Evolutionary conservation across 805 yeast genomes (phyloP), one percentile per base, ranked within the genome.

Genomic region (Ogataea methylovora): DNA sequence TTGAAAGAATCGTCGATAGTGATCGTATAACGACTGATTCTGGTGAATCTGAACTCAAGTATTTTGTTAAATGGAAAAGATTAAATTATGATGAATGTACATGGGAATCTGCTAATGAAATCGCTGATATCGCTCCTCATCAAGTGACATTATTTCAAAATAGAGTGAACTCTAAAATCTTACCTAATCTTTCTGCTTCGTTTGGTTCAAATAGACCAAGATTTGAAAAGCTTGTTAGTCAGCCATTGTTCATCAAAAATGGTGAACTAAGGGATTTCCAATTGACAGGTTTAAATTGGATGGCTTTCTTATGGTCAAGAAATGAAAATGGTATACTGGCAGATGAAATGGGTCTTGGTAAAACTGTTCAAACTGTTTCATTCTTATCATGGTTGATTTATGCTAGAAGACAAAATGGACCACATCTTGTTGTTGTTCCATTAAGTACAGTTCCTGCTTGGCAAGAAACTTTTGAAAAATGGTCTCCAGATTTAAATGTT

Each of bases 261-360:
- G 96, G 97, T 33, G 92, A 83, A 56, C 69, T 92, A 43, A 76
- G 98, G 56, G 98, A 92, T 63, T 92, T 92, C 73, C 99, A 92
- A 65, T 71, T 92, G 56, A 92, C 98, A 0, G 99, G 99, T 37
- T 71, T 92, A 42, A 92, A 92, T 60, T 92, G 99, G 99, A 92
- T 92, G 98, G 98, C 98, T 0, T 92, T 90, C 56, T 65, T 92
- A 41, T 92, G 98, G 98, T 85, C 95, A 4, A 75, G 97, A 50
- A 85, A 90, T 58, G 97, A 92, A 62, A 92, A 92, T 58, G 97
- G 98, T 36, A 92, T 92, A 33, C 65, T 92, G 27, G 98, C 98
- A 4, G 98, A 92, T 65, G 98, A 92, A 59, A 92, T 92, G 98
- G 98, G 98, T 36, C 70, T 92, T 35, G 98, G 98, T 43, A 92